Evolutionary conservation across 257 asterid species (phyloP), one percentile per base, ranked within the genome.

Genomic region (Rauvolfia tetraphylla): DNA sequence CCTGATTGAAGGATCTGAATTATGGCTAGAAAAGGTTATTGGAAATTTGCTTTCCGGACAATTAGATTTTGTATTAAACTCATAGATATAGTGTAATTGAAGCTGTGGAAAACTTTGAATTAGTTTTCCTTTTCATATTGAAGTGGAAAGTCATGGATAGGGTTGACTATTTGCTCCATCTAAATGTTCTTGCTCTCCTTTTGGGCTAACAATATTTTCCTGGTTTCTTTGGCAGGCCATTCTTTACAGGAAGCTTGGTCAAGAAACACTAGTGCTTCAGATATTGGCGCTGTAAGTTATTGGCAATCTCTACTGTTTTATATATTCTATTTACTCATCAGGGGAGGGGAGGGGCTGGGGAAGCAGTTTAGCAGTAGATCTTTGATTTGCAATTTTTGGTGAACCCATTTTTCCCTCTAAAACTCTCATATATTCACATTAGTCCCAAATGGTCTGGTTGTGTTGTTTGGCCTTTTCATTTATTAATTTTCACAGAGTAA

Each of bases 241-340:
- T 85, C 95, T 95, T 36, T 91, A 92, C 82, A 79, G 98, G 87
- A 92, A 91, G 89, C 99, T 95, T 71, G 99, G 99, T 71, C 98
- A 89, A 82, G 99, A 95, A 84, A 81, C 90, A 23, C 79, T 85
- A 59, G 99, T 93, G 77, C 92, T 95, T 68, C 91, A 92, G 86
- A 95, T 91, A 71, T 79, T 95, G 87, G 99, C 99, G 77, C 81
- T 91, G 99, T 95, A 88, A 86, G 98, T 85, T 78, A 53, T 27
- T 33, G 23, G 73, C 68, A 7, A 17, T 78, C 9, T 49, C 1
- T 51, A 65, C 51, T 38, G 33, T n/a, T n/a, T n/a, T n/a, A n/a
- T 56, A 36, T 12, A 58, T 27, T 27, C 68, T 61, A 61, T 61
- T 29, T 61, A 61, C 68, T 61, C 22, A 66, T 38, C 6, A 9